Evolutionary conservation across 2,329 filamentous ascomycete species (phyloP), one percentile per base, ranked within the genome.

Genomic region (Aspergillus arachidicola): DNA sequence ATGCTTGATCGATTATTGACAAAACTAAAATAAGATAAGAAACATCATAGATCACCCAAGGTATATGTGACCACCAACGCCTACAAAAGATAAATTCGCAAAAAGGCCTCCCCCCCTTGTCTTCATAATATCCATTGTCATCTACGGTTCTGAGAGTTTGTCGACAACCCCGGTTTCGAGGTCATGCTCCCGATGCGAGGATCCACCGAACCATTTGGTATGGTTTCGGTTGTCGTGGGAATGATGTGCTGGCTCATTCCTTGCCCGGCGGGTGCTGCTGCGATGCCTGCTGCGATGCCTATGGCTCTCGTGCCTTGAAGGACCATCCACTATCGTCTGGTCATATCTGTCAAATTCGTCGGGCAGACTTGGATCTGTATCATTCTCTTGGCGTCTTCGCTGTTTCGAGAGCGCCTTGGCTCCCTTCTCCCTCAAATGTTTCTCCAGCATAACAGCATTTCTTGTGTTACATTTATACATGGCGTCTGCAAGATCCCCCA

Each of bases 401-500:
- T 69, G 67, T 28, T 69, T 73, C 45, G 71, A 66, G 53, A 75
- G 59, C n/a, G 70, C 65, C 61, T 76, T 76, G 30, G 72, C 71
- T 30, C 76, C 78, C 62, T 80, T 79, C 57, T 80, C 72, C 34
- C 78, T 75, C 58, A 84, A 68, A 63, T 81, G 71, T 50, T 77
- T 76, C 57, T 84, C 81, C 11, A 84, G 72, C 51, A 82, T 67
- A 21, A 81, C 69, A 4, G 80, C 80, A 66, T 82, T 84, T 62
- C 76, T 74, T 14, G 81, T 82, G 68, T 84, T 84, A 72, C 78
- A 80, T 65, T 82, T 82, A 68, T 80, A 83, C 28, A 81, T 65
- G 1, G 80, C 81, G 70, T 82, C 81, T 48, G 76, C 79, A 62
- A 82, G 45, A 63, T 84, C 81, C 53, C 82, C 83, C 16, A 84